Evolutionary conservation across 768 basidiomycete genomes (phyloP).

Genomic region (Termitomyces sp.): DNA sequence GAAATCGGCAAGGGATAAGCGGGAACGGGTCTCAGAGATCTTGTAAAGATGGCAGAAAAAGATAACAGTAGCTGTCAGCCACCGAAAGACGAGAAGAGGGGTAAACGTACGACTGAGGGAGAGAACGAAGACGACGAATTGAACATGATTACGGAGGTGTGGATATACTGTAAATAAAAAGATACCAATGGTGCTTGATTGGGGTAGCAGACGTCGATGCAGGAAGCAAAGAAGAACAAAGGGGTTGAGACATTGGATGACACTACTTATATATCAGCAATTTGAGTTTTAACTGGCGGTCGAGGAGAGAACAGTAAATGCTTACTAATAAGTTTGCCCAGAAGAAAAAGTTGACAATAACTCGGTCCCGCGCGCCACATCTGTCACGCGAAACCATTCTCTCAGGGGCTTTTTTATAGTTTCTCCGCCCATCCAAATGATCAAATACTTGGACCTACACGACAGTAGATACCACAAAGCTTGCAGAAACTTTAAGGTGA

Average conservation of each 20-base stretch:
- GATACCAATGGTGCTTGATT: neutral
- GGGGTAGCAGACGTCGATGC: neutral
- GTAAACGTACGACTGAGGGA: neutral
- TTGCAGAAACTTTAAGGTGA: neutral
- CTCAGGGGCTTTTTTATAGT: neutral
- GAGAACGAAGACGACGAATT: neutral
- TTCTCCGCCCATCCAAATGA: neutral
- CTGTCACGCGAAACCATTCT: neutral
- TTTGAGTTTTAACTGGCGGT: neutral
- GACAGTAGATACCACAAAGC: neutral
- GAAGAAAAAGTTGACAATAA: neutral
- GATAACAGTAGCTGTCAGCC: neutral
- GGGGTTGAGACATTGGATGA: neutral
- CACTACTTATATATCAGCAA: neutral
- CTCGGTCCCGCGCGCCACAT: neutral
- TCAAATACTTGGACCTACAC: neutral
- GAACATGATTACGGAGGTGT: neutral
- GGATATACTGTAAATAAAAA: neutral
- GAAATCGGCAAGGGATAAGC: slow-evolving; percentile 3
- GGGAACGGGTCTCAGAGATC: neutral
- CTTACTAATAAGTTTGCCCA: neutral
- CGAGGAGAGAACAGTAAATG: neutral
- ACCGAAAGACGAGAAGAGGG: neutral
- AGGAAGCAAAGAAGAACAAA: neutral
- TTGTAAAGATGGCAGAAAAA: neutral